Conservation (phyloP, 2,329 filamentous ascomycete species). For the Colletotrichum cuscutae region DNA sequence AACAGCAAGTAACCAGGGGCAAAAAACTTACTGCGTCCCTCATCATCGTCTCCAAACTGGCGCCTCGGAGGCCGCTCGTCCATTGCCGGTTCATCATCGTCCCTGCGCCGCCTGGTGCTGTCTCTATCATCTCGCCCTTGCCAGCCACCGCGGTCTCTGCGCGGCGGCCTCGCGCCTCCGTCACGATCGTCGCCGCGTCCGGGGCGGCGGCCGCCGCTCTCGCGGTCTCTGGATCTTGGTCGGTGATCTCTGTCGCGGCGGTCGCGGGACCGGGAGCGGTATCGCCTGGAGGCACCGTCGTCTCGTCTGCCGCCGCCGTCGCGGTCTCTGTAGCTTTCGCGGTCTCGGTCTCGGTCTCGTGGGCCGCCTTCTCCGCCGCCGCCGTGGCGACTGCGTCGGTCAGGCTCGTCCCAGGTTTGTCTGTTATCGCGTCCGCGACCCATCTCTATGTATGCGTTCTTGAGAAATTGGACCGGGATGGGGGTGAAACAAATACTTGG, state of each 20-base stretch:
- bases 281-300: slow-evolving; percentile 38
- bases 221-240: slow-evolving; percentile 46
- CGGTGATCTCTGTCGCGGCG: slow-evolving; percentile 41
- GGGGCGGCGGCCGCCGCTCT: slow-evolving; percentile 42
- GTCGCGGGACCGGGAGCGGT: slow-evolving; percentile 49
- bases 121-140: slow-evolving; percentile 42
- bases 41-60: slow-evolving; percentile 34
- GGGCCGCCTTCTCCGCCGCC: slow-evolving; percentile 45
- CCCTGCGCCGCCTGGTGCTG: slow-evolving; percentile 35
- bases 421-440: slow-evolving; percentile 57
- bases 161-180: slow-evolving; percentile 45
- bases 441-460: not conserved
- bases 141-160: slow-evolving; percentile 45
- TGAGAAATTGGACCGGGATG: not conserved
- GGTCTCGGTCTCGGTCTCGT: slow-evolving; percentile 35
- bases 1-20: not conserved
- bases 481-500: not conserved
- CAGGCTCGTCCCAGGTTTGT: slow-evolving; percentile 69
- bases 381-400: slow-evolving; percentile 47
- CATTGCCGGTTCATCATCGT: slow-evolving; percentile 35
- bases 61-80: slow-evolving; percentile 38
- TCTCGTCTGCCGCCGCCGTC: slow-evolving; percentile 42
- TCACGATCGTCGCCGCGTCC: slow-evolving; percentile 46
- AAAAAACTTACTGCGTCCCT: slow-evolving; percentile 18
- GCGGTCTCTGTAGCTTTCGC: slow-evolving; percentile 41